Evolutionary conservation across 345 rosid species (phyloP), one percentile per base, ranked within the genome.

Genomic region (Eutrema heterophyllum): DNA sequence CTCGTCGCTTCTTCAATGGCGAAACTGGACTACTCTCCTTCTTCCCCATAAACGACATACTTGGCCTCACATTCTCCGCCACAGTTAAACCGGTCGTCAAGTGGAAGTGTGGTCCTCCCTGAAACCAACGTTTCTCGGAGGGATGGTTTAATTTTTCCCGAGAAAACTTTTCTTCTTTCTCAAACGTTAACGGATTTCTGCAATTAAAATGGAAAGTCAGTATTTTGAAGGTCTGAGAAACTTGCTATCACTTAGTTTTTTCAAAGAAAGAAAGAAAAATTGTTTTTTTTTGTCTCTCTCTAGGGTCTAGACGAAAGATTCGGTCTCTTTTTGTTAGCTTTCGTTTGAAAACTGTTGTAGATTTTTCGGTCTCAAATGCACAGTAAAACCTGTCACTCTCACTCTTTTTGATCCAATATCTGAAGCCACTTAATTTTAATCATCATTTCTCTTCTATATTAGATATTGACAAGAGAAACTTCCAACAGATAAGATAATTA

Each of bases 21-120:
- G 88, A 66, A 74, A 71, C 81, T 33, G 83, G 80, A 68, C 80
- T 78, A 32, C 81, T 61, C 71, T 76, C 80, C 15, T 69, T 76
- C 70, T 86, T 85, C 26, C 72, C 78, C 24, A 67, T 38, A 75
- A 55, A 80, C 66, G 91, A 83, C 95, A 88, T 92, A 14, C 41
- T 38, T 45, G 35, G n/a, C 52, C 36, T 45, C 63, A 62, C 54
- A n/a, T 55, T 24, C 67, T 59, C 38, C 57, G 48, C 64, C 70
- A 5, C 70, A 15, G 24, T 45, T 8, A 5, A 50, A 30, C 60
- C 60, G 39, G 24, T 18, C 33, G 13, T n/a, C 40, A 15, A 55
- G 18, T 29, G n/a, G n/a, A n/a, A n/a, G n/a, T n/a, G n/a, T n/a
- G 45, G 48, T 49, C 65, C 27, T 35, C 71, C 30, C 13, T 24